Evolutionary conservation across 305 asterid genomes (phyloP).

Genomic region (Solanum hybrid): DNA sequence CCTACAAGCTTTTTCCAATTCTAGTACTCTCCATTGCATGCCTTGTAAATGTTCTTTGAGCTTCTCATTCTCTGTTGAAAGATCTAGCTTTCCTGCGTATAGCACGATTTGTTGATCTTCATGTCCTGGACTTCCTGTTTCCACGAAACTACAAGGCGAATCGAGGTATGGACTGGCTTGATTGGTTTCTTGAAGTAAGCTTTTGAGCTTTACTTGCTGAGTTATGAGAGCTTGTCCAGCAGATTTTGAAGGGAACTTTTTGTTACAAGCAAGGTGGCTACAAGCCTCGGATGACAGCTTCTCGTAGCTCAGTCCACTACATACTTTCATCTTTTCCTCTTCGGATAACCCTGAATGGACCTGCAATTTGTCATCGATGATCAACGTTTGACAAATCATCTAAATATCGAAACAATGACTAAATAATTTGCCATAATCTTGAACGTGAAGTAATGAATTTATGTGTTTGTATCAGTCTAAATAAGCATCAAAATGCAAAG

Average conservation of each 20-base stretch:
- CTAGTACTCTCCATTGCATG: constrained; percentile 81
- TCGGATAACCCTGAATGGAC: constrained; percentile 58
- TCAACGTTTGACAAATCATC: not conserved
- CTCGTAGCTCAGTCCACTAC: constrained; percentile 49
- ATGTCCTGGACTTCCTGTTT: constrained; percentile 7
- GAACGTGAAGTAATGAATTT: not conserved
- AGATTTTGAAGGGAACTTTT: constrained; percentile 57
- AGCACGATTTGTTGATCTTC: constrained; percentile 53
- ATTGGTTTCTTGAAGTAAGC: constrained; percentile 49
- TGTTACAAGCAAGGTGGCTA: constrained; percentile 41
- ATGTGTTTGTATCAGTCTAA: not conserved
- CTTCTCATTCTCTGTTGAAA: constrained; percentile 51
- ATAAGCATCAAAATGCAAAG: not conserved
- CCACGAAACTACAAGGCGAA: constrained; percentile 14
- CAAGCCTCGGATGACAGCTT: constrained; percentile 57
- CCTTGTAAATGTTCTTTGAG: constrained; percentile 59
- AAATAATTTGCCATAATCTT: not conserved
- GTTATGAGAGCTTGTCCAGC: constrained; percentile 45
- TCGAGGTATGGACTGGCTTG: constrained; percentile 5
- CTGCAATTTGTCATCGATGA: constrained; percentile 18
- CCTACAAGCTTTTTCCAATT: constrained; percentile 61
- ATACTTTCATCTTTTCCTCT: constrained; percentile 49
- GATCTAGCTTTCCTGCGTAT: constrained; percentile 47
- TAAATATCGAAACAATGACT: not conserved
- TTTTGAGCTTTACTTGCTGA: constrained; percentile 49